phyloP scores from a whole-genome alignment of 2,329 filamentous ascomycete species.

The Epichloe gansuensis region DNA sequence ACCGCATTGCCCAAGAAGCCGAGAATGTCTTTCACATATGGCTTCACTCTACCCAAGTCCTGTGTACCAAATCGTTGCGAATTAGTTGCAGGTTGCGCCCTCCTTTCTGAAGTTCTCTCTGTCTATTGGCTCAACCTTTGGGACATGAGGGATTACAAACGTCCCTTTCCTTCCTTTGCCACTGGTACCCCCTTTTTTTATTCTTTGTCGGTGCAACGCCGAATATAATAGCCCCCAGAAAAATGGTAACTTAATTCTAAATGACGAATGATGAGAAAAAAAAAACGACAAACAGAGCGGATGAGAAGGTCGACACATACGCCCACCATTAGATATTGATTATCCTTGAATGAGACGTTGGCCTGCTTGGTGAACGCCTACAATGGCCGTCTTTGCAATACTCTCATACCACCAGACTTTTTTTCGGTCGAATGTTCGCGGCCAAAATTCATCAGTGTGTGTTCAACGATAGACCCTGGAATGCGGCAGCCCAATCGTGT shows the following conservation, averaged over 20 bases:
- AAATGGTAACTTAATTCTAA: conserved; percentile 5
- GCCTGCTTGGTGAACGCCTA: not conserved
- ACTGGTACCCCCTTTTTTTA: conserved; percentile 10
- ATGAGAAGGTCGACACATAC: not conserved
- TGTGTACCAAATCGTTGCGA: conserved; percentile 20
- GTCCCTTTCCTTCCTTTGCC: conserved; percentile 6
- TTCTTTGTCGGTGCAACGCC: conserved; percentile 2
- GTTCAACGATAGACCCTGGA: conserved; percentile 62
- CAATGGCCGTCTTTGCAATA: not conserved
- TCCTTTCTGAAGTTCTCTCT: conserved; percentile 15
- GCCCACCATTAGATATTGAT: not conserved
- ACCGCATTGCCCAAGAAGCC: conserved; percentile 13
- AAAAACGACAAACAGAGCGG: not conserved
- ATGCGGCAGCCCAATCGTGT: conserved; percentile 49
- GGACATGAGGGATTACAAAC: conserved; percentile 16
- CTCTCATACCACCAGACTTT: not conserved
- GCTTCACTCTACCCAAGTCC: conserved; percentile 20
- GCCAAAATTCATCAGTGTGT: conserved; percentile 30
- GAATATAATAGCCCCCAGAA: not conserved
- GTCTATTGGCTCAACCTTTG: conserved; percentile 23
- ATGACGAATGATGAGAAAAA: not conserved
- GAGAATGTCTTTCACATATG: conserved; percentile 23
- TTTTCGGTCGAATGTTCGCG: not conserved
- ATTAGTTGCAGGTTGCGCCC: conserved; percentile 24
- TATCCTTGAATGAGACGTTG: not conserved